Base-by-base conservation (phyloP, 306 rosid species). In the Vachellia collinsii region DNA sequence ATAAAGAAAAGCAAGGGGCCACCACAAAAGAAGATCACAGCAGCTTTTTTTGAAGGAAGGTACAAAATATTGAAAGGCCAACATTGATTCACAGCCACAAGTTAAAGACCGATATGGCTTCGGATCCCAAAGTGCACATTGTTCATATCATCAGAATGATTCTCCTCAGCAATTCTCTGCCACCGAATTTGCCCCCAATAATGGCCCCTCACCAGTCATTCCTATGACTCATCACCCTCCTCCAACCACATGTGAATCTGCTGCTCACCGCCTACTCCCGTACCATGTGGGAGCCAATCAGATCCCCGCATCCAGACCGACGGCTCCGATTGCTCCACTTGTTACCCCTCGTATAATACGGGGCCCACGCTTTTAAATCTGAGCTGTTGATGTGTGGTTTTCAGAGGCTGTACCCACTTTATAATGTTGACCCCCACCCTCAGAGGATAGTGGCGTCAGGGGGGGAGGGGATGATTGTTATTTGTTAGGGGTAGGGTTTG, bases 261-360 rank as follows among this genome's bases (percentile, higher is more conserved):
- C 65, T 25, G 67, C 3, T 47, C 62, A 63, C 70, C 75, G 51
- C 10, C 50, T 0, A 14, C 44, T 11, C 10, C 25, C 37, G 77
- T 71, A 41, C 78, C 4, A 39, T 36, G 46, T 58, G 13, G 37
- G 46, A 43, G n/a, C 65, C 71, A 71, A 78, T 51, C 37, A 74
- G 12, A 79, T 37, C 59, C 8, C 5, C 13, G 9, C 51, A 59
- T 0, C 5, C 11, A 0, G 66, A 22, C 34, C 53, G 29, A 38
- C 13, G 83, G 84, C 34, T 11, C 5, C 8, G 72, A 70, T 63
- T 70, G 53, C 73, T 78, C 85, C 90, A 86, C 74, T 16, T 81
- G 82, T 29, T 1, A 12, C 12, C 0, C 3, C 8, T 11, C 6
- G 16, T 8, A 9, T 4, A 9, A 3, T 10, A 25, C 11, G 19